Conservation (phyloP, 1,284 basidiomycete genomes). For the Agroathelia rolfsii region DNA sequence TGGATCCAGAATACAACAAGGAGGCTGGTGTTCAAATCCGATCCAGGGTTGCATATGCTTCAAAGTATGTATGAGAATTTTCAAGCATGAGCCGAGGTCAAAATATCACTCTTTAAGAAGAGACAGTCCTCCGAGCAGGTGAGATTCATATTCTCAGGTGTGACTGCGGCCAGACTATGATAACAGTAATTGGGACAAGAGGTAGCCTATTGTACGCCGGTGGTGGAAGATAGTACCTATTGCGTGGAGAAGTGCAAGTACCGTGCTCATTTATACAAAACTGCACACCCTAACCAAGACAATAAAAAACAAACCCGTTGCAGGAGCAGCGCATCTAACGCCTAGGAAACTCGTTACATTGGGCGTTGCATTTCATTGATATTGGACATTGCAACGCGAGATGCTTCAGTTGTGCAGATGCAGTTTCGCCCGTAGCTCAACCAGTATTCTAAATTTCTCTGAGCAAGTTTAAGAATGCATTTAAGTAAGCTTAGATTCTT, state of each 20-base stretch:
- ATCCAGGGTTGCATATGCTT: slow-evolving; percentile 18
- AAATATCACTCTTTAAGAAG: slow-evolving; percentile 28
- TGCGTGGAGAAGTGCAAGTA: slow-evolving; percentile 26
- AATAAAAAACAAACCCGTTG: slow-evolving; percentile 19
- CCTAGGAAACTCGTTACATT: slow-evolving; percentile 28
- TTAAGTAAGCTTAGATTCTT: no score
- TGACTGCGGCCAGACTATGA: slow-evolving; percentile 9
- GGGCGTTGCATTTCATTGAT: slow-evolving; percentile 23
- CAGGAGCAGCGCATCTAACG: slow-evolving; percentile 32
- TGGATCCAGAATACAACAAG: slow-evolving; percentile 36
- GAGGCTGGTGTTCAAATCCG: slow-evolving; percentile 6
- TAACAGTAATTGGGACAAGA: slow-evolving; percentile 21
- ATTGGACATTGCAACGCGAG: no score
- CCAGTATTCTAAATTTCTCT: no score
- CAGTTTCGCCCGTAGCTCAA: no score
- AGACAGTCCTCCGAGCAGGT: slow-evolving; percentile 28
- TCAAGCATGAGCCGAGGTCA: background rate
- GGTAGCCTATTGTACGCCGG: slow-evolving; percentile 25
- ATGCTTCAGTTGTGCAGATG: no score
- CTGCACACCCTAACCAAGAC: slow-evolving; percentile 1
- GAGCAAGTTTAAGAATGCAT: no score
- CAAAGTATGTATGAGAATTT: background rate
- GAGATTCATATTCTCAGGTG: slow-evolving; percentile 8
- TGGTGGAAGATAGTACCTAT: slow-evolving; percentile 16
- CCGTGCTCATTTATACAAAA: background rate